phyloP scores from a whole-genome alignment of 371 early-diverging fungal species.

The Choanephora cucurbitarum region DNA sequence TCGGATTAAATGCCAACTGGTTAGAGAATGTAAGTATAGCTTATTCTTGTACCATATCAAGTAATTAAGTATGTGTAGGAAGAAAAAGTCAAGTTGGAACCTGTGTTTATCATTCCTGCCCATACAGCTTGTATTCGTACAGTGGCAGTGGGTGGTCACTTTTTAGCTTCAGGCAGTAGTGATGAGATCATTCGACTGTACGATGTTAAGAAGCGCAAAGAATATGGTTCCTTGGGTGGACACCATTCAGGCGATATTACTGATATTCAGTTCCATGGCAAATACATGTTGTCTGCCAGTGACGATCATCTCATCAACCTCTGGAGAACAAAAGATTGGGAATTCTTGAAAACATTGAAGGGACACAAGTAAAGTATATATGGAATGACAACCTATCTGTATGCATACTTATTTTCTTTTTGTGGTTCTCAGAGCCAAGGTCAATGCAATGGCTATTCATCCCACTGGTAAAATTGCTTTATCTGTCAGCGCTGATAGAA shows the following conservation, averaged over 20 bases:
- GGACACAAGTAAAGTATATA: conserved; percentile 92
- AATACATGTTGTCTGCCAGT: conserved; percentile 86
- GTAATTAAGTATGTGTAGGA: too few relatives aligned
- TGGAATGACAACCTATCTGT: too few relatives aligned
- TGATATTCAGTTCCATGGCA: conserved; percentile 76
- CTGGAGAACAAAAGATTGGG: conserved; percentile 96
- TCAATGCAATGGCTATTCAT: conserved; percentile 85
- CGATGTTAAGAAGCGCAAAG: conserved; percentile 85
- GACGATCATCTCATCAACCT: conserved; percentile 90
- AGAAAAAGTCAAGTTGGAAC: conserved; percentile 52
- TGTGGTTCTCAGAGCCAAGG: conserved; percentile 43
- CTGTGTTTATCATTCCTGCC: conserved; percentile 92
- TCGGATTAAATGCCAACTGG: conserved; percentile 82
- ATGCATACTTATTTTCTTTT: background rate
- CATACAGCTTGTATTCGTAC: conserved; percentile 93
- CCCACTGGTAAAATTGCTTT: conserved; percentile 92
- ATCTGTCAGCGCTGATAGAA: conserved; percentile 78
- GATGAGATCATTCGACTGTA: conserved; percentile 94
- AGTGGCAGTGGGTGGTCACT: conserved; percentile 73
- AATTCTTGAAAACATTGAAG: conserved; percentile 83
- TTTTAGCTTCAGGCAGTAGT: conserved; percentile 92
- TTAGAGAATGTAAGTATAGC: conserved; percentile 22
- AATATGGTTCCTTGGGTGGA: conserved; percentile 84
- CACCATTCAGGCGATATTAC: conserved; percentile 92
- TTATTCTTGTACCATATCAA: too few relatives aligned